Evolutionary conservation across 257 asterid genomes (phyloP).

Genomic region (Echites panduratus): DNA sequence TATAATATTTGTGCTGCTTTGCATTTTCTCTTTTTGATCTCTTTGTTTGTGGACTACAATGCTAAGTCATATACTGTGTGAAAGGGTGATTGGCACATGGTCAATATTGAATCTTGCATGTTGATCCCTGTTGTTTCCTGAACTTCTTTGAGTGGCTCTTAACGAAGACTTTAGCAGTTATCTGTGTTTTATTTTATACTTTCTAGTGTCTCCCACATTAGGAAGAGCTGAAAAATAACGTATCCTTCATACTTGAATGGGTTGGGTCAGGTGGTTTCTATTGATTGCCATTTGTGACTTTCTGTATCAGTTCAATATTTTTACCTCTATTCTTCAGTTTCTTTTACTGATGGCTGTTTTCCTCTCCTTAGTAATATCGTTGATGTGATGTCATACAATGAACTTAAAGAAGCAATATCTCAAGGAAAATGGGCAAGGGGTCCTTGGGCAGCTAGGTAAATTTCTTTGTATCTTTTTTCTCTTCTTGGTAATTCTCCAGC

Average conservation of each 20-base stretch:
- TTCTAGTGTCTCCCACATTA: background rate
- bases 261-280: background rate
- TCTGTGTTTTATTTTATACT: background rate
- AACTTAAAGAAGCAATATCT: constrained; percentile 87
- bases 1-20: no score
- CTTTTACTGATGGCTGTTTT: constrained; percentile 16
- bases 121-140: background rate
- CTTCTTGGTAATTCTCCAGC: background rate
- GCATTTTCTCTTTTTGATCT: no score
- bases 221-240: background rate
- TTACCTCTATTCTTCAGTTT: background rate
- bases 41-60: background rate
- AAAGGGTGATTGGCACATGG: background rate
- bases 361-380: constrained; percentile 67
- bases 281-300: no score
- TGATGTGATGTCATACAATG: constrained; percentile 75
- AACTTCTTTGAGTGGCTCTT: constrained; percentile 1
- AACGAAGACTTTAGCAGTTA: background rate
- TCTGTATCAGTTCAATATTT: background rate
- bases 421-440: constrained; percentile 99
- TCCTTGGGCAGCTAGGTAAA: constrained; percentile 97
- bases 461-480: background rate
- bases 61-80: background rate
- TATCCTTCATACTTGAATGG: background rate
- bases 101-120: background rate